These are phyloP conservation scores for Leishmania turanica DNA, from an alignment of 208 protist genomes.

Conservation along the genomic window DNA sequence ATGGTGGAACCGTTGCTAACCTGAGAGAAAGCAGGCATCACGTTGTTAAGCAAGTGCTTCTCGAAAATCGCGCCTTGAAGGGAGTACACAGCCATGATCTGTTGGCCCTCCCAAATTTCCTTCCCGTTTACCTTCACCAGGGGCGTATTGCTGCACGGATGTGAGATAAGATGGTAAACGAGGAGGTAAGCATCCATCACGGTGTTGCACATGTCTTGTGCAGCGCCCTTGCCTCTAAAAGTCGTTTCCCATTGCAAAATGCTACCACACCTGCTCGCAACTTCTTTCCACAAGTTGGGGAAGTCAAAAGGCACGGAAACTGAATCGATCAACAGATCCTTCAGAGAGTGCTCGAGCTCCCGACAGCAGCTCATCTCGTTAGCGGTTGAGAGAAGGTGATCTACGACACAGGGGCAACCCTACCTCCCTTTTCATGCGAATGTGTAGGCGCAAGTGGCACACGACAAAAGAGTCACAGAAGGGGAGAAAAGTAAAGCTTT, in stretches of 20 bases:
- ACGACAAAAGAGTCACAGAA: not conserved
- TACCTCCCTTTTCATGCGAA: not conserved
- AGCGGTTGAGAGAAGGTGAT: not conserved
- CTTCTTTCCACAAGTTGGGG: slow-evolving; percentile 34
- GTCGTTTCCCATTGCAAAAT: slow-evolving; percentile 37
- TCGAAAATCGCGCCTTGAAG: slow-evolving; percentile 33
- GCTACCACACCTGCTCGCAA: slow-evolving; percentile 29
- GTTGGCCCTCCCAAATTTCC: slow-evolving; percentile 33
- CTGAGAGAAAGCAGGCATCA: slow-evolving; percentile 21
- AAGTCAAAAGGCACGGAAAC: slow-evolving; percentile 40
- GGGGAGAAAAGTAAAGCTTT: not conserved
- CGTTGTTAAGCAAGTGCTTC: slow-evolving; percentile 32
- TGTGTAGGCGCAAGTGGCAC: not conserved
- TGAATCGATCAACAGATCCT: slow-evolving; percentile 34
- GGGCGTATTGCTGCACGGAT: slow-evolving; percentile 43
- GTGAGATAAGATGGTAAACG: slow-evolving; percentile 54
- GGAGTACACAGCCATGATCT: slow-evolving; percentile 39
- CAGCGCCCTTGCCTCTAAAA: slow-evolving; percentile 9
- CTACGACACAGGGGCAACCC: not conserved
- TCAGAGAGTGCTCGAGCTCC: slow-evolving; percentile 25
- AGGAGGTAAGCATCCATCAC: slow-evolving; percentile 39
- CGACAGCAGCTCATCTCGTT: slow-evolving; percentile 16
- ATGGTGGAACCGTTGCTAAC: slow-evolving; percentile 9
- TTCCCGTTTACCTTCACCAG: slow-evolving; percentile 29
- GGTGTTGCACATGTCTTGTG: slow-evolving; percentile 36